Percentiles rank a stretch among this genome's conserved stretches.
Conservation (phyloP, 2,329 filamentous ascomycete genomes). For the Fusarium tanahbumbuense region DNA sequence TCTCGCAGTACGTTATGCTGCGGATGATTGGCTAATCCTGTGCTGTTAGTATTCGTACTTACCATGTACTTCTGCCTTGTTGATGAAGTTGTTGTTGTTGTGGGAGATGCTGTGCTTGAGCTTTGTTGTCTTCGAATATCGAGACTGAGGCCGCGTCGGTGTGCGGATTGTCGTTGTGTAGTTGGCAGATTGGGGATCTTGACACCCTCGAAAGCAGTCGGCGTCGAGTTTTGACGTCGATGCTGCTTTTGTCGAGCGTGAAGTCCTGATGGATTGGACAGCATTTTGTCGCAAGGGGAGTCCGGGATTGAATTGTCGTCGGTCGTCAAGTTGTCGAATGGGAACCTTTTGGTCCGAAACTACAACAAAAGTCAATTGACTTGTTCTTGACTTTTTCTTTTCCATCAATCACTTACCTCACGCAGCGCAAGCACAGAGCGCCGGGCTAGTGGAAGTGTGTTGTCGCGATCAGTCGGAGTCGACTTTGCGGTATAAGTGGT, state of each 20-base stretch:
- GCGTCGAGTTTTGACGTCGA: conserved; percentile 89
- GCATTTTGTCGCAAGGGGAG: conserved; percentile 78
- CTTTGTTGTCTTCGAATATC: conserved; percentile 74
- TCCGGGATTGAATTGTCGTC: conserved; percentile 70
- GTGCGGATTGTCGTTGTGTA: conserved; percentile 62
- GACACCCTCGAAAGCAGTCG: conserved; percentile 79
- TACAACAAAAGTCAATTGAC: conserved; percentile 33
- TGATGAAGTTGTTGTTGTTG: conserved; percentile 23
- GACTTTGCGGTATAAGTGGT: conserved; percentile 51
- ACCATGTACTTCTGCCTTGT: conserved; percentile 55
- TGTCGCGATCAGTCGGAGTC: conserved; percentile 62
- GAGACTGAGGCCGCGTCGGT: conserved; percentile 87
- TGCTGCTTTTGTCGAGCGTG: conserved; percentile 70
- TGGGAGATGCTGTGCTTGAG: conserved; percentile 42
- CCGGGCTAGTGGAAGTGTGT: conserved; percentile 69
- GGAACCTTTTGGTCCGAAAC: conserved; percentile 63
- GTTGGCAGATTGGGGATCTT: conserved; percentile 73
- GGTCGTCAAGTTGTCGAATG: conserved; percentile 62
- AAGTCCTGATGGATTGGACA: conserved; percentile 80
- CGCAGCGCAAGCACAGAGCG: conserved; percentile 85
- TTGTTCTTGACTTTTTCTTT: neutral
- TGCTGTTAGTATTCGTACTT: conserved; percentile 66
- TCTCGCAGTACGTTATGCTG: conserved; percentile 85
- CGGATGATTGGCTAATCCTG: conserved; percentile 66
- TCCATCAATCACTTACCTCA: conserved; percentile 69